phyloP scores from a whole-genome alignment of 2,329 filamentous ascomycete species.

The Ceratocystis harringtonii region DNA sequence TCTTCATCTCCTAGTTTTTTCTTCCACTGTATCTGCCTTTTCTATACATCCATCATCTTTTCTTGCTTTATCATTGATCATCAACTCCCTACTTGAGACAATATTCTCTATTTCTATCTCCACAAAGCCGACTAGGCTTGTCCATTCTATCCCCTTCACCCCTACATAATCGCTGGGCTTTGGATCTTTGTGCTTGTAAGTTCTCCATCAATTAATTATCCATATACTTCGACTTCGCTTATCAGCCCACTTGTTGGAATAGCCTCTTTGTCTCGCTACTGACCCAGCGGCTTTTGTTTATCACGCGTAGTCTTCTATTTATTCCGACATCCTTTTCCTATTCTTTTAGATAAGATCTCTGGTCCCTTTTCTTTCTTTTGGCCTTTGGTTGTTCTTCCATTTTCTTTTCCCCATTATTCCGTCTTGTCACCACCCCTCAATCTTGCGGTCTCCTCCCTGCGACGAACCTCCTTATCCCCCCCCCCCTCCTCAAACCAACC shows the following conservation, averaged over 20 bases:
- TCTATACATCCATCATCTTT: too few species aligned
- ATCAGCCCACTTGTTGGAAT: not conserved
- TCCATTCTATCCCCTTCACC: not conserved
- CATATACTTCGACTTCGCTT: not conserved
- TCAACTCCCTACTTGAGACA: not conserved
- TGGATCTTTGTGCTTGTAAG: not conserved
- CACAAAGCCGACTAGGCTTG: not conserved
- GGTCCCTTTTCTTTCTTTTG: not conserved
- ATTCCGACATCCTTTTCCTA: not conserved
- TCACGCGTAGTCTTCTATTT: not conserved
- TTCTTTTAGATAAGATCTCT: not conserved
- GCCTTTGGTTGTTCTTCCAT: not conserved
- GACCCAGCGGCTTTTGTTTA: not conserved
- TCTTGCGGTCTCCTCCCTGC: not conserved
- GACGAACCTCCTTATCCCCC: not conserved
- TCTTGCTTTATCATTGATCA: not conserved
- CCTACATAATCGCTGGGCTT: not conserved
- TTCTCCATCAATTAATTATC: not conserved
- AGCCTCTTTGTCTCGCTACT: not conserved
- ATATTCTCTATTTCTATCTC: conserved; percentile 1
- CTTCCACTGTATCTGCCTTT: not conserved
- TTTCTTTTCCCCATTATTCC: not conserved
- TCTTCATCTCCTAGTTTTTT: not conserved
- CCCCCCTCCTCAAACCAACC: not conserved
- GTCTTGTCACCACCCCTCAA: not conserved